phyloP scores from a whole-genome alignment of 805 yeast genomes.

The Cyberlindnera euphorbiiphila region DNA sequence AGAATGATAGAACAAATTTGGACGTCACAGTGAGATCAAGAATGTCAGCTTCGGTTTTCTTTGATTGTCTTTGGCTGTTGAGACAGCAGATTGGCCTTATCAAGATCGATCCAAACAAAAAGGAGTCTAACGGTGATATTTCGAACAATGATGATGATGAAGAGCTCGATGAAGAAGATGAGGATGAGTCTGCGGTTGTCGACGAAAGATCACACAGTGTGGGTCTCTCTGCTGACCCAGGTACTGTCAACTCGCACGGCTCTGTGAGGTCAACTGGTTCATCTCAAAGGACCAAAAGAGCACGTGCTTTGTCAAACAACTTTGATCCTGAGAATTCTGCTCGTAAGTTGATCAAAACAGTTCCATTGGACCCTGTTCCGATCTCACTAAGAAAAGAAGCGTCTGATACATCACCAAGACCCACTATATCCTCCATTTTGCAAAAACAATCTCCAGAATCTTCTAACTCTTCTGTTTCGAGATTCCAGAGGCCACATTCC shows the following conservation, averaged over 20 bases:
- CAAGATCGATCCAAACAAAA: constrained; percentile 39
- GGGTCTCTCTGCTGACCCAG: constrained; percentile 27
- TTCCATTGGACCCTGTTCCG: constrained; percentile 82
- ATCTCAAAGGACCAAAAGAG: constrained; percentile 32
- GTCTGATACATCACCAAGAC: constrained; percentile 15
- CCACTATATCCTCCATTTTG: constrained; percentile 17
- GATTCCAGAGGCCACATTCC: constrained; percentile 4
- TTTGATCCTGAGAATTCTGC: constrained; percentile 69
- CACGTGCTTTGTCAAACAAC: constrained; percentile 49
- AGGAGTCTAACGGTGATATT: constrained; percentile 13
- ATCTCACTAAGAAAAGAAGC: constrained; percentile 33
- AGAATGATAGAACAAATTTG: constrained; percentile 33
- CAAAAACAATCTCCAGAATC: constrained; percentile 23
- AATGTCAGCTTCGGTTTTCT: constrained; percentile 89
- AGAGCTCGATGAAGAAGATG: constrained; percentile 27
- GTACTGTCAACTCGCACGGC: constrained; percentile 34
- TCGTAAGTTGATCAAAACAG: constrained; percentile 67
- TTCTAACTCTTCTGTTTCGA: constrained; percentile 3
- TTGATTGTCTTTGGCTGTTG: constrained; percentile 82
- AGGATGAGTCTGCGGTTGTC: constrained; percentile 14
- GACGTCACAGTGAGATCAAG: constrained; percentile 67
- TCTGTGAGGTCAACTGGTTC: constrained; percentile 27
- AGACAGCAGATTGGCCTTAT: constrained; percentile 88
- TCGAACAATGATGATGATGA: constrained; percentile 24
- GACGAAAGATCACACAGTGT: constrained; percentile 15